Conservation (phyloP, 1,284 basidiomycete species). For the Rhodotorula sp. region DNA sequence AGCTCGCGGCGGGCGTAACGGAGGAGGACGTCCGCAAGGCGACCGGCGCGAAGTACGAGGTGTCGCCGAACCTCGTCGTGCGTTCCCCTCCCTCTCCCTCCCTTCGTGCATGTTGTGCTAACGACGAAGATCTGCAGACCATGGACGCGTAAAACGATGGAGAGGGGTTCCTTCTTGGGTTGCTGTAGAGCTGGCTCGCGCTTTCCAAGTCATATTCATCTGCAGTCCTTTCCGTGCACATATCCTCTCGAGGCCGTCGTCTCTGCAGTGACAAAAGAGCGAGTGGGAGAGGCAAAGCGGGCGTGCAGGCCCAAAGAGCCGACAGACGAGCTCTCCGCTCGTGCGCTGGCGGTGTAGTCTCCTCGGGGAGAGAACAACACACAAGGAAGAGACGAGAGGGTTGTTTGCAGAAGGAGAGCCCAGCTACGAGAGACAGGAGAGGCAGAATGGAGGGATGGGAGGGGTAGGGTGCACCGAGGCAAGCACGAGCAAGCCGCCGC, state of each 20-base stretch:
- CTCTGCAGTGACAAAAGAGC: too few species aligned
- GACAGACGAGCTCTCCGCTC: too few species aligned
- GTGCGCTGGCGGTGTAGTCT: too few species aligned
- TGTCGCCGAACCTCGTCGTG: conserved; percentile 49
- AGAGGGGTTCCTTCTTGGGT: too few species aligned
- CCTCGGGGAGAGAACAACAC: too few species aligned
- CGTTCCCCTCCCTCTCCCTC: neutral
- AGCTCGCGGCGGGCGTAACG: conserved; percentile 78
- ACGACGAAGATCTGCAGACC: neutral
- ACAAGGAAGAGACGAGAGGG: neutral
- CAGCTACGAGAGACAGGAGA: neutral
- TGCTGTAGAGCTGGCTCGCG: neutral
- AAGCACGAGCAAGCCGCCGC: neutral
- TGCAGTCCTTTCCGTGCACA: neutral
- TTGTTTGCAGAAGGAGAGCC: neutral
- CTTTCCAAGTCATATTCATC: neutral
- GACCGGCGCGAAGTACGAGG: conserved; percentile 74
- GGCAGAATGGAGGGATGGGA: neutral
- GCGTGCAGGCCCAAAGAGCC: too few species aligned
- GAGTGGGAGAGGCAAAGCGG: too few species aligned
- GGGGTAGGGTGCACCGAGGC: neutral
- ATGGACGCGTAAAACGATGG: conserved; percentile 7
- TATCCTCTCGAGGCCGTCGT: too few species aligned
- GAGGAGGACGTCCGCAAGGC: conserved; percentile 81
- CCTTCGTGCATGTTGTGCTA: too few species aligned